These are phyloP conservation scores for Plectosphaerella sp. DNA, from an alignment of 2,329 filamentous ascomycete species.

Conservation along the genomic window DNA sequence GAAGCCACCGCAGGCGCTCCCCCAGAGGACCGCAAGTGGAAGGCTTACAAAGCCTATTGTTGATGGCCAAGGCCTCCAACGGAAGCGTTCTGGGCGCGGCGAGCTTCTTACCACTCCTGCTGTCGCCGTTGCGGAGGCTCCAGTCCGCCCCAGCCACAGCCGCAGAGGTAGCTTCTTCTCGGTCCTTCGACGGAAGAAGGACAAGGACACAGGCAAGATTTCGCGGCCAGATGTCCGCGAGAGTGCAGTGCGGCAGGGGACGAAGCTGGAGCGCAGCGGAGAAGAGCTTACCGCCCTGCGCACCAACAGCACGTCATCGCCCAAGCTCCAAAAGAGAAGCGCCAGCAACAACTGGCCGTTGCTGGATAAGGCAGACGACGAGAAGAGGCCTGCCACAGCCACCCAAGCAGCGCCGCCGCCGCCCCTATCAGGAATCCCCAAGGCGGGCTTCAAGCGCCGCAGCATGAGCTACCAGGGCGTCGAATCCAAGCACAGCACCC, in stretches of 20 bases:
- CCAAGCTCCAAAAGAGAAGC: slow-evolving; percentile 13
- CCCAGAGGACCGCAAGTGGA: slow-evolving; percentile 11
- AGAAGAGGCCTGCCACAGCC: slow-evolving; percentile 28
- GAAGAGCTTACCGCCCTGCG: slow-evolving; percentile 46
- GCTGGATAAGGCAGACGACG: slow-evolving; percentile 25
- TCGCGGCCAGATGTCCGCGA: slow-evolving; percentile 48
- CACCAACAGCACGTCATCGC: slow-evolving; percentile 20
- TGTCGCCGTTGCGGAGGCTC: slow-evolving; percentile 13
- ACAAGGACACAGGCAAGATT: slow-evolving; percentile 44
- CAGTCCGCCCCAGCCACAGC: slow-evolving; percentile 23
- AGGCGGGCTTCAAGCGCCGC: slow-evolving; percentile 28
- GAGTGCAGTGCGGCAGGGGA: slow-evolving; percentile 58
- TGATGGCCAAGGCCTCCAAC: slow-evolving; percentile 22
- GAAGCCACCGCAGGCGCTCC: slow-evolving; percentile 12
- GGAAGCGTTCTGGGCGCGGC: slow-evolving; percentile 37
- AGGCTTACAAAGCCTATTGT: slow-evolving; percentile 14
- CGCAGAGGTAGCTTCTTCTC: slow-evolving; percentile 50
- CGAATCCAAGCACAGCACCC: slow-evolving; percentile 11
- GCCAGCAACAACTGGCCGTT: slow-evolving; percentile 45
- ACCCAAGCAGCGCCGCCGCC: slow-evolving; percentile 17
- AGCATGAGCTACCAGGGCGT: slow-evolving; percentile 27
- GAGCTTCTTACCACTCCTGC: slow-evolving; percentile 18
- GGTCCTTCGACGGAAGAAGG: slow-evolving; percentile 63
- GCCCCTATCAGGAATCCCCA: not conserved
- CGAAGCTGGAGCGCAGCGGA: slow-evolving; percentile 54